These are phyloP conservation scores for Penstemon newberryi DNA, from an alignment of 257 asterid genomes.

Conservation along the genomic window DNA sequence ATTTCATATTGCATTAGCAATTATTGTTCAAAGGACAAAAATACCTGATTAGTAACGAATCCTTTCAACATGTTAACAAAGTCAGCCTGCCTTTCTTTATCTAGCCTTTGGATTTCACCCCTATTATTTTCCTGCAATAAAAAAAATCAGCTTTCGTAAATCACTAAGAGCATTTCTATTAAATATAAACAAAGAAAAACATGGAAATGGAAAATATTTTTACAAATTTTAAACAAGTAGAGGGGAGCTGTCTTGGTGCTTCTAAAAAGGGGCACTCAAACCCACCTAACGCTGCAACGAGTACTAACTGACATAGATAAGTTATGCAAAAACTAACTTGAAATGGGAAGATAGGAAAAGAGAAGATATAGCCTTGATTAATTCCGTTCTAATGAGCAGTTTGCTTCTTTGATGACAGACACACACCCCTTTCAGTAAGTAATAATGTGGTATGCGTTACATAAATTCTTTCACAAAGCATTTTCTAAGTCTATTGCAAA, in stretches of 20 bases:
- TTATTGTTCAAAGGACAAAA: slow-evolving; percentile 11
- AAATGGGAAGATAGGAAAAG: not conserved
- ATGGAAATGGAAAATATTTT: not conserved
- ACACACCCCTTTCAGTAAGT: not conserved
- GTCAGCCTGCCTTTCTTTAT: slow-evolving; percentile 67
- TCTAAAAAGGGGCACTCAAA: not conserved
- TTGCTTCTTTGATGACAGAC: not conserved
- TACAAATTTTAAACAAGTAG: slow-evolving; percentile 8
- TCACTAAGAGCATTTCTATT: slow-evolving; percentile 6
- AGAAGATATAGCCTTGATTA: too few species aligned
- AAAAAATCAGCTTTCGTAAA: slow-evolving; percentile 18
- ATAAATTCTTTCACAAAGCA: not conserved
- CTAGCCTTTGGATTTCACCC: slow-evolving; percentile 79
- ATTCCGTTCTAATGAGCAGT: not conserved
- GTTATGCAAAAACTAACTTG: not conserved
- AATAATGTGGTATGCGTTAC: not conserved
- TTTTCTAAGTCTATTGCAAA: not conserved
- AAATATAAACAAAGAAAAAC: slow-evolving; percentile 15
- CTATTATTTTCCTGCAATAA: slow-evolving; percentile 81
- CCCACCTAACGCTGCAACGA: slow-evolving; percentile 4
- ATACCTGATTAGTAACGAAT: slow-evolving; percentile 80
- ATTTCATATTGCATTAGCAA: not conserved
- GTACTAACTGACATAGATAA: not conserved
- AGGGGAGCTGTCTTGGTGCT: not conserved
- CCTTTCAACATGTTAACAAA: slow-evolving; percentile 88